Evolutionary conservation across 306 rosid genomes (phyloP).

Genomic region (Hylodesmum podocarpum): DNA sequence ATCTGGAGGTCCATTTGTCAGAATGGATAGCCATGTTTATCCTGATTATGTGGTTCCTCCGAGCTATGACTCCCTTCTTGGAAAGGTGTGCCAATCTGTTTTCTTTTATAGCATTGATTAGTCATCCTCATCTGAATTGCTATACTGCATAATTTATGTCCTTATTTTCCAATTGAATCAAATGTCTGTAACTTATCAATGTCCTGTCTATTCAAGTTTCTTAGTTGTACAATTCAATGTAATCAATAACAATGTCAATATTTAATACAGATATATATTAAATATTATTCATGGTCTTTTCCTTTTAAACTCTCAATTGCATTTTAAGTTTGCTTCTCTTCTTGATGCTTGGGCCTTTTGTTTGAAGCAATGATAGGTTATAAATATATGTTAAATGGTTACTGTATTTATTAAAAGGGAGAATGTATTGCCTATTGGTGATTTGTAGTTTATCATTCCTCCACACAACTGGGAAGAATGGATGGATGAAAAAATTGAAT

Average conservation of each 20-base stretch:
- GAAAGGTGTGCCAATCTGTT: constrained; percentile 54
- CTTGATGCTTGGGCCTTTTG: constrained; percentile 10
- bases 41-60: constrained; percentile 99
- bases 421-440: not conserved
- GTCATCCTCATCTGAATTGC: constrained; percentile 4
- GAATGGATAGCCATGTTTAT: constrained; percentile 99
- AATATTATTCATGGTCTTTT: not conserved
- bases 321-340: not conserved
- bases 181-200: not conserved
- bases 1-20: constrained; percentile 97
- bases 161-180: constrained; percentile 14
- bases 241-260: not conserved
- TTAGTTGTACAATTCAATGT: not conserved
- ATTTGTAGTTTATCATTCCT: not conserved
- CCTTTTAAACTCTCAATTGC: not conserved
- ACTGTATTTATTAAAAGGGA: not conserved
- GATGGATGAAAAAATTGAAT: not conserved
- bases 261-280: not conserved
- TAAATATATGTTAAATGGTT: not conserved
- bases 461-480: constrained; percentile 8
- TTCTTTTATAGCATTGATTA: constrained; percentile 15
- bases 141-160: constrained; percentile 11
- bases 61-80: constrained; percentile 97
- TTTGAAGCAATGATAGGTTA: constrained; percentile 1
- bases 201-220: not conserved